Base-by-base conservation (phyloP, 2,329 filamentous ascomycete genomes). In the Hypocrella siamensis region DNA sequence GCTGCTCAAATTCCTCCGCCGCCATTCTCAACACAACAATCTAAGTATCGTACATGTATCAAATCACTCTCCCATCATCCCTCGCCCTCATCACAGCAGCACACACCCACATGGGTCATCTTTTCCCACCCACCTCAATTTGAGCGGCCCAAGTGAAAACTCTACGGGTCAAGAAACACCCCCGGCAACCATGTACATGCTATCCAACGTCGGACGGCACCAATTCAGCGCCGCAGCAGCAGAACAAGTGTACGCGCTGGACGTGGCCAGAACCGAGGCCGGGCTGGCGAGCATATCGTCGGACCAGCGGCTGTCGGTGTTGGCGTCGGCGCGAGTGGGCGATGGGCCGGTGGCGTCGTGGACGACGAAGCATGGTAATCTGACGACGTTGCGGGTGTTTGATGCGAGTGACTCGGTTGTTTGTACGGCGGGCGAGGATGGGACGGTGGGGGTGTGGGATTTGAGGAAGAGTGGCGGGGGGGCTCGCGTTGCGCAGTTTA, bases 381-480 rank as follows among this genome's bases (percentile, higher is more conserved):
- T 83, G 41, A 75, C 74, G 11, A 72, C 70, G 38, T 56, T 82
- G 19, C 63, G 66, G 32, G 58, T 66, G 1, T 66, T 71, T 29
- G 68, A 70, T 36, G 55, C 53, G 5, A 52, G 51, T 15, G 61
- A 61, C 18, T 64, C 63, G 4, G 47, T 75, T 15, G 59, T 84
- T 5, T 71, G 70, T 36, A 85, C 80, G 0, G 70, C 78, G 1
- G 81, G 81, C 29, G 70, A 79, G 48, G 75, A 85, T 46, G 80
- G 81, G 6, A 58, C 62, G 7, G 66, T 84, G 9, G 66, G 60
- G 0, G 54, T 79, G 30, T 79, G 75, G 73, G 79, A 84, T 54
- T 46, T 75, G 40, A 63, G 76, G 37, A 53, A 19, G 43, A 42
- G 7, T 45, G 46, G 19, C 57, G 43, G 42, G 7, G 46, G 46